phyloP scores from a whole-genome alignment of 2,329 filamentous ascomycete genomes.

The Byssothecium circinans region DNA sequence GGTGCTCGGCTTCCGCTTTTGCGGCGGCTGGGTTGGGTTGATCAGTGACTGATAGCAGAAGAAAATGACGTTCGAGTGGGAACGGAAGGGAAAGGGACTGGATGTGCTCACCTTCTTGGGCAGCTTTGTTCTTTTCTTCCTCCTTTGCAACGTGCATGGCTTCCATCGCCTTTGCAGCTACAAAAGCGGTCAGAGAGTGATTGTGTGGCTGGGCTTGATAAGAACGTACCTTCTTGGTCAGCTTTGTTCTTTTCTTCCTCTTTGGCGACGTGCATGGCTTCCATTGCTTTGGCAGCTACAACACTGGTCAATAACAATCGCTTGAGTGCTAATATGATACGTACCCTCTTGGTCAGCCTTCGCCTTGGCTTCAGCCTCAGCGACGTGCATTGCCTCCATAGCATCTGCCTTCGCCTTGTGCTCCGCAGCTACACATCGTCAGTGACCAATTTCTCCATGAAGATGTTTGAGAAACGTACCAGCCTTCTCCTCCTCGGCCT shows the following conservation, averaged over 20 bases:
- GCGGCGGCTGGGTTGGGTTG: conserved; percentile 12
- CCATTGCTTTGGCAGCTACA: conserved; percentile 12
- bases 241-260: conserved; percentile 12
- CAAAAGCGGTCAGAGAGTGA: conserved; percentile 2
- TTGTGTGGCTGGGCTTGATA: background rate
- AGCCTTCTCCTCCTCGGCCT: conserved; percentile 7
- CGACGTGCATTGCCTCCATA: conserved; percentile 17
- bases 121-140: conserved; percentile 8
- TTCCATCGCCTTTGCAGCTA: conserved; percentile 22
- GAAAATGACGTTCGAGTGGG: background rate
- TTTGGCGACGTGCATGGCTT: conserved; percentile 11
- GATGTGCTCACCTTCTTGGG: conserved; percentile 12
- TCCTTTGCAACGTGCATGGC: conserved; percentile 18
- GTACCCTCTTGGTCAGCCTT: conserved; percentile 12
- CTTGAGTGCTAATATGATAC: background rate
- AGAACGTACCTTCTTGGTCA: conserved; percentile 8
- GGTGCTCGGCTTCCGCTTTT: conserved; percentile 19
- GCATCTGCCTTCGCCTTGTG: conserved; percentile 16
- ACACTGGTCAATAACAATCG: background rate
- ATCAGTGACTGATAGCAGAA: background rate
- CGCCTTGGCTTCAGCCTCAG: conserved; percentile 12
- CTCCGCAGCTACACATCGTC: conserved; percentile 7
- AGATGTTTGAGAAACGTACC: background rate
- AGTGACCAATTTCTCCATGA: background rate
- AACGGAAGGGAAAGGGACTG: too few relatives aligned